Evolutionary conservation across 805 yeast species (phyloP).

Genomic region (Schizosaccharomyces japonicus): DNA sequence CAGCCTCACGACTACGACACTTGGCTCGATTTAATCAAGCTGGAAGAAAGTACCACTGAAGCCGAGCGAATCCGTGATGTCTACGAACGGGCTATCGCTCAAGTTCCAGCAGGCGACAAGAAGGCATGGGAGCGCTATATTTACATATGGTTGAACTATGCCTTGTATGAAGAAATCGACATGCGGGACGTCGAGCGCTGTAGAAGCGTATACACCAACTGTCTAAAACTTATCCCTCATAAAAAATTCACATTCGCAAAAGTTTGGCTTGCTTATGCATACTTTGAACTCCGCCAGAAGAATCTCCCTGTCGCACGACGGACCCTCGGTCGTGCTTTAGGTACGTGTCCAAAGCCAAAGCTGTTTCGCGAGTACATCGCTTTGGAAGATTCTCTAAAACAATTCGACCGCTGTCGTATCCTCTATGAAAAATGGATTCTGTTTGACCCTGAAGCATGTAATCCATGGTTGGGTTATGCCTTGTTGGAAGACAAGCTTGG

Average conservation of each 20-base stretch:
- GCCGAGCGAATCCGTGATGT: conserved; percentile 17
- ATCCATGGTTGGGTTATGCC: conserved; percentile 41
- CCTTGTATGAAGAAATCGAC: conserved; percentile 35
- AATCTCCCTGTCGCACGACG: conserved; percentile 32
- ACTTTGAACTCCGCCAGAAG: conserved; percentile 48
- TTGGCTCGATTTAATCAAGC: conserved; percentile 54
- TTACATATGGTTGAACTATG: conserved; percentile 43
- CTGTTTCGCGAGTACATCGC: conserved; percentile 41
- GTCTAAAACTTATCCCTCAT: conserved; percentile 33
- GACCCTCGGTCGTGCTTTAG: conserved; percentile 48
- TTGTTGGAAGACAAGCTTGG: conserved; percentile 42
- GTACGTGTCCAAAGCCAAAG: conserved; percentile 35
- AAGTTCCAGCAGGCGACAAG: conserved; percentile 19
- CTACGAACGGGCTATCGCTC: conserved; percentile 24
- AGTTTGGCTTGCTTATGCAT: conserved; percentile 46
- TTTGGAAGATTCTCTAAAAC: conserved; percentile 43
- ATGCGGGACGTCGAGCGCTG: conserved; percentile 23
- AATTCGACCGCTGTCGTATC: conserved; percentile 57
- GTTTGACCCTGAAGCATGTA: conserved; percentile 19
- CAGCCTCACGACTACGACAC: conserved; percentile 41
- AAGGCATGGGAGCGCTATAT: conserved; percentile 45
- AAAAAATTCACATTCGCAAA: conserved; percentile 40
- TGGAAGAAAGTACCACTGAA: conserved; percentile 19
- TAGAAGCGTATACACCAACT: conserved; percentile 26
- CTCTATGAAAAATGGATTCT: conserved; percentile 47